Conservation (phyloP, 1,139 yeast genomes). For the Geotrichum aggregatum region DNA sequence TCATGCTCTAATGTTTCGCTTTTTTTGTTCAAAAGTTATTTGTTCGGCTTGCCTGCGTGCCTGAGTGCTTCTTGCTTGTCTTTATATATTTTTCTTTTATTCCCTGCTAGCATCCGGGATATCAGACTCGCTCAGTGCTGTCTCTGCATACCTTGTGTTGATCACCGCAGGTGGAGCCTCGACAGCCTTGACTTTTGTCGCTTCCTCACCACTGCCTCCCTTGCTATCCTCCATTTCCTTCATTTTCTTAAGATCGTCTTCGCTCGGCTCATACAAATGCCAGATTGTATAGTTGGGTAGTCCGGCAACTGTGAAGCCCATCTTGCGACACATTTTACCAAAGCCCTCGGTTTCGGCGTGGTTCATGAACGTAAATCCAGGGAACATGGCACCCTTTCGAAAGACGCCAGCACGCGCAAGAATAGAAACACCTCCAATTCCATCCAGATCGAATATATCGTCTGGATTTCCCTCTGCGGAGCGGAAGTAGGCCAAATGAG, state of each 20-base stretch:
- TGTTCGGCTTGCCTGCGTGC: too few species aligned
- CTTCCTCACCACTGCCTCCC: constrained; percentile 44
- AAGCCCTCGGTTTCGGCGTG: constrained; percentile 94
- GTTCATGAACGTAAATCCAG: constrained; percentile 81
- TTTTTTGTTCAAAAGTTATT: too few species aligned
- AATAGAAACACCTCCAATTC: constrained; percentile 89
- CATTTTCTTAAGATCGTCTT: constrained; percentile 78
- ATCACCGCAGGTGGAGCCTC: constrained; percentile 7
- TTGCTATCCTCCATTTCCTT: constrained; percentile 52
- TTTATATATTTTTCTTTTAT: background rate
- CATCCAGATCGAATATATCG: constrained; percentile 84
- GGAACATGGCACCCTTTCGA: constrained; percentile 77
- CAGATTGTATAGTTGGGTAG: constrained; percentile 85
- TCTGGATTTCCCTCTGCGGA: constrained; percentile 80
- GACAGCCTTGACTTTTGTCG: constrained; percentile 11
- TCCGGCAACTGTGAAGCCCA: constrained; percentile 79
- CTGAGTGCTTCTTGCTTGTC: background rate
- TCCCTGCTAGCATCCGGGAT: constrained; percentile 8
- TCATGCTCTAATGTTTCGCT: too few species aligned
- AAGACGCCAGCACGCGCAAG: constrained; percentile 74
- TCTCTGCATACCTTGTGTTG: constrained; percentile 10
- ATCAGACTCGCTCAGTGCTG: constrained; percentile 8
- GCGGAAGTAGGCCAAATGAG: constrained; percentile 80
- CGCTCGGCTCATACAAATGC: constrained; percentile 93
- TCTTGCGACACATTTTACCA: constrained; percentile 73